Conservation (phyloP, 1,284 basidiomycete species). For the Melampsora larici-populina region DNA sequence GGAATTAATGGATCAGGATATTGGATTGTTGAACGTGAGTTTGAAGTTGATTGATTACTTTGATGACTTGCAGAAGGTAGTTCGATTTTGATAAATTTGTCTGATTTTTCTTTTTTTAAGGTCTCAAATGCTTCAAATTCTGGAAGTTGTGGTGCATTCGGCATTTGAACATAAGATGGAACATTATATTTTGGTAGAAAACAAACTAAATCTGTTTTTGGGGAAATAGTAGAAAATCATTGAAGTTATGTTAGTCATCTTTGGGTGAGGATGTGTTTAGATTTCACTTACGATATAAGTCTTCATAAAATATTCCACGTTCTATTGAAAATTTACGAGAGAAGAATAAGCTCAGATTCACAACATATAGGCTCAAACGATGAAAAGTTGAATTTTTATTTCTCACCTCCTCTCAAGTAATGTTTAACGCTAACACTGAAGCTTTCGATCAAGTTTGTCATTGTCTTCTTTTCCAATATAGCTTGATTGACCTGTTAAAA, state of each 20-base stretch:
- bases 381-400: background rate
- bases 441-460: too few relatives aligned
- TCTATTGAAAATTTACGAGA: background rate
- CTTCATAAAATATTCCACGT: slow-evolving; percentile 31
- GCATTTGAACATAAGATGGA: background rate
- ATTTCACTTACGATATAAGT: slow-evolving; percentile 23
- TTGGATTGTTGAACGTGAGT: background rate
- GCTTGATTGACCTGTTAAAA: too few relatives aligned
- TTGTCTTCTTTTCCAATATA: too few relatives aligned
- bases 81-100: slow-evolving; percentile 4
- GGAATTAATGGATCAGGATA: slow-evolving; percentile 31
- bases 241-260: background rate
- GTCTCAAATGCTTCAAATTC: background rate
- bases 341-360: background rate
- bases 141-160: background rate
- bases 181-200: slow-evolving; percentile 18
- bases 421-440: too few relatives aligned
- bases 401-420: slow-evolving; percentile 39
- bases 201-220: slow-evolving; percentile 16
- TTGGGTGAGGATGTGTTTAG: too few relatives aligned
- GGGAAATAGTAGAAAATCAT: background rate
- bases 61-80: background rate
- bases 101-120: slow-evolving; percentile 11
- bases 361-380: background rate
- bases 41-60: background rate